Evolutionary conservation across 78 protist species (phyloP).

Genomic region (Fonticula alba): DNA sequence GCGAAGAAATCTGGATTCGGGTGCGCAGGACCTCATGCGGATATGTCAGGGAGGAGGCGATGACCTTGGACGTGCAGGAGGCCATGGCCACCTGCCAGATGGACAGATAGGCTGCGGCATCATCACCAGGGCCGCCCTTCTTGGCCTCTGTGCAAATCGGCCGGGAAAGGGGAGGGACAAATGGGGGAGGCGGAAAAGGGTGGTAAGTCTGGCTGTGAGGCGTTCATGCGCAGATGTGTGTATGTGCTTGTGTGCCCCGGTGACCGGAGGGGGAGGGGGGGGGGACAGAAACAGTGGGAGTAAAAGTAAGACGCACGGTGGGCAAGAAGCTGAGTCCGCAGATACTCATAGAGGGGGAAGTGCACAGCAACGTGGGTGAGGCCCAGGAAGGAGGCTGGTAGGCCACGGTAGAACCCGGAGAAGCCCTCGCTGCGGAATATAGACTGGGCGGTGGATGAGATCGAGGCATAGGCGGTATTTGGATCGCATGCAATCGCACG

Average conservation of each 20-base stretch:
- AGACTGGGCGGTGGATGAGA: too few species aligned
- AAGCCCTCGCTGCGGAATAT: conserved; percentile 38
- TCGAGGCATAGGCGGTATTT: not conserved
- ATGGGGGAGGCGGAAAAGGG: too few species aligned
- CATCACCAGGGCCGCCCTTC: not conserved
- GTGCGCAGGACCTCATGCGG: conserved; percentile 54
- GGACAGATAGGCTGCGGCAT: not conserved
- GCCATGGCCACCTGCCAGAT: conserved; percentile 24
- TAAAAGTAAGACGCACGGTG: not conserved
- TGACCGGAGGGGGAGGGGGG: too few species aligned
- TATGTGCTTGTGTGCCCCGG: not conserved
- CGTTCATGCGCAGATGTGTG: not conserved
- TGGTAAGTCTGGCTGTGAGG: too few species aligned
- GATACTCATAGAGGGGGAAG: conserved; percentile 51
- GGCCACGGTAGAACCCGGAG: conserved; percentile 38
- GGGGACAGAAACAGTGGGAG: too few species aligned
- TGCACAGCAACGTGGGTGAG: conserved; percentile 60
- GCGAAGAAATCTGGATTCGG: conserved; percentile 7
- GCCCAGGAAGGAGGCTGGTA: conserved; percentile 53
- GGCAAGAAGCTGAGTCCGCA: conserved; percentile 10
- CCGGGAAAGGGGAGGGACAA: too few species aligned
- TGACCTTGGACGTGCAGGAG: conserved; percentile 34
- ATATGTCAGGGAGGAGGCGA: conserved; percentile 47
- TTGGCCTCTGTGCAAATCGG: not conserved
- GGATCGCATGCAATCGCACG: not conserved